These are phyloP conservation scores for Closterium sp. DNA, from an alignment of 139 green algal species.

Conservation along the genomic window DNA sequence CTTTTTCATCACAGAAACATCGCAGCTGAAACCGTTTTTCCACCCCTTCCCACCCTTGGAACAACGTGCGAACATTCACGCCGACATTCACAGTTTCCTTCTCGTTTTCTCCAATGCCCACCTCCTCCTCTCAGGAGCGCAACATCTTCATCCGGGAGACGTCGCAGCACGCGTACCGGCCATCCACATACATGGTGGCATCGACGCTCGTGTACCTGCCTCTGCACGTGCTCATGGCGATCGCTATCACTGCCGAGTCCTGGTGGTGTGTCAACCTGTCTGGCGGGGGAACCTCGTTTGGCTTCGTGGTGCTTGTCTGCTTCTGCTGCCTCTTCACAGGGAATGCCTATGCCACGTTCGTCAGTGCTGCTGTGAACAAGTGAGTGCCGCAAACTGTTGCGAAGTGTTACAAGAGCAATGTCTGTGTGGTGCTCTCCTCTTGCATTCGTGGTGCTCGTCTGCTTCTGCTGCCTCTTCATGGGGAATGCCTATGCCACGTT, in stretches of 20 bases:
- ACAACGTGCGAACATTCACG: no score
- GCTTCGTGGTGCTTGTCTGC: conserved; percentile 47
- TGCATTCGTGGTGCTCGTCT: not conserved
- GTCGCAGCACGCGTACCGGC: conserved; percentile 29
- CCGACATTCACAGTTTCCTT: not conserved
- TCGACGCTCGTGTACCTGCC: conserved; percentile 39
- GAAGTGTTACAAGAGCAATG: no score
- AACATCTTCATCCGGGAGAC: conserved; percentile 13
- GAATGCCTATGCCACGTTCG: conserved; percentile 53
- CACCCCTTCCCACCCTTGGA: not conserved
- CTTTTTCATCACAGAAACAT: no score
- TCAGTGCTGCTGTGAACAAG: not conserved
- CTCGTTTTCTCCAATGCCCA: not conserved
- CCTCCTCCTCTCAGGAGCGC: conserved; percentile 11
- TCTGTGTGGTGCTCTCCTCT: not conserved
- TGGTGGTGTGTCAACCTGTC: conserved; percentile 45
- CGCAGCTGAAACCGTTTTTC: not conserved
- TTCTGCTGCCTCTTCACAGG: conserved; percentile 37
- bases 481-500: conserved; percentile 46
- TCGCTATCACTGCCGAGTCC: conserved; percentile 46
- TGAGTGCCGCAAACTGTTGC: not conserved
- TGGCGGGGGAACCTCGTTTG: conserved; percentile 24
- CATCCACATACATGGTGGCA: conserved; percentile 50
- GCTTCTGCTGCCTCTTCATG: not conserved
- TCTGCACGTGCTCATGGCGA: conserved; percentile 46